Evolutionary conservation across 2,329 filamentous ascomycete genomes (phyloP), one percentile per base, ranked within the genome.

Genomic region (Paecilomyces formosus): DNA sequence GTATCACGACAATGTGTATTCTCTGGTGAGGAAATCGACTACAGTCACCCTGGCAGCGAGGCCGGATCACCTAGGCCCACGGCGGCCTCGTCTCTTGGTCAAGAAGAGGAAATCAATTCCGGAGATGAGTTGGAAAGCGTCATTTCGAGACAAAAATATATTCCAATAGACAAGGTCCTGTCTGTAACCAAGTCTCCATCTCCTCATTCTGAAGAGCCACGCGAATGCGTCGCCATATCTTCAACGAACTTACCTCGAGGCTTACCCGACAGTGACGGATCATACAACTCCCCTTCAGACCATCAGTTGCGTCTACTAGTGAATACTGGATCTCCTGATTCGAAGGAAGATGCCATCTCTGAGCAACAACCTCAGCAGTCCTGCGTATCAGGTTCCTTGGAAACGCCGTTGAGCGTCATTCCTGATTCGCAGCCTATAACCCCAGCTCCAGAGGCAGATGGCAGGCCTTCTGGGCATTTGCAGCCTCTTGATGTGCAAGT

Each of bases 341-440:
- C 39, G 18, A 45, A 45, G 5, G 39, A 45, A 45, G 8, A 45
- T 18, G 15, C 13, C 35, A 2, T 45, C 15, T 8, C 5, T 15
- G 6, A 18, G 12, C 50, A 18, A 22, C 50, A 22, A 12, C 28
- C 22, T 21, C 52, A 30, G 8, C 49, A 22, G 1, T 21, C 22
- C 39, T 35, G 21, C 54, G 26, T 6, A 30, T 58, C 56, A 1
- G 67, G 67, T 53, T 71, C 68, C 13, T 68, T 72, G 33, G 68
- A 68, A 13, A 74, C 68, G 31, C 71, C 71, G 21, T 61, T 76
- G 26, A 75, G 72, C 54, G 70, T 72, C 13, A 72, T 77, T 22
- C 74, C 73, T 21, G 73, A 77, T 53, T 77, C 75, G 1, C 74
- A 76, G 39, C 70, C 71, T 5, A 63, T 63, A 39, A 57, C 57